Base-by-base conservation (phyloP, 1,139 yeast species). In the Taiozyma sp. region DNA sequence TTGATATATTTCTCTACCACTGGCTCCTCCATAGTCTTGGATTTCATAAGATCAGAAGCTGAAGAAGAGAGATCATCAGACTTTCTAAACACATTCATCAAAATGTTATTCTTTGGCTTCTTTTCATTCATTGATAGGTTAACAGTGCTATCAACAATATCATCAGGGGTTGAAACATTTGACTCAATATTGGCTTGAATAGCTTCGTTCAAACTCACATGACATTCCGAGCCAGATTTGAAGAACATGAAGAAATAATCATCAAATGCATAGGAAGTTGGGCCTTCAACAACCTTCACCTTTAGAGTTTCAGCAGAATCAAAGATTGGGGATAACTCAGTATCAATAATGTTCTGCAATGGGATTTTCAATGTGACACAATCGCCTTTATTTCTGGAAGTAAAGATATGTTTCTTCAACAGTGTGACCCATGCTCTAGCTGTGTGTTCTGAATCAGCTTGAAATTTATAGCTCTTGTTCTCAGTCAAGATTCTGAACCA, bases 401-500 rank as follows among this genome's bases (percentile, higher is more conserved):
- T 75, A 66, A 91, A 91, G 3, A 88, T 81, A 51, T 85, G 83
- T 61, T 87, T 88, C 55, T 88, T 87, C 46, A 91, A 68, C 19
- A 79, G 72, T 53, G 83, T 83, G 46, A 81, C 85, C 98, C 98
- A 91, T 42, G 82, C 79, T 51, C 86, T 75, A 0, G 97, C 97
- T 7, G 84, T 73, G 54, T 76, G 80, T 22, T 79, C 69, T 42
- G 85, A 83, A 60, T 90, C 97, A 1, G 96, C 86, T 54, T 77
- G 77, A 60, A 91, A 85, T 45, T 74, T 74, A 64, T 85, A 85
- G 0, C 80, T 76, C 55, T 81, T 80, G 43, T 75, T 74, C 48
- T 77, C 81, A 1, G 93, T 82, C 3, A 76, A 67, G 32, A 85
- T 66, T 50, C 74, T 73, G 55, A 85, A 75, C 82, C 84, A 80